Evolutionary conservation across 2,329 filamentous ascomycete genomes (phyloP).

Genomic region (Domatiomyces catenatus): DNA sequence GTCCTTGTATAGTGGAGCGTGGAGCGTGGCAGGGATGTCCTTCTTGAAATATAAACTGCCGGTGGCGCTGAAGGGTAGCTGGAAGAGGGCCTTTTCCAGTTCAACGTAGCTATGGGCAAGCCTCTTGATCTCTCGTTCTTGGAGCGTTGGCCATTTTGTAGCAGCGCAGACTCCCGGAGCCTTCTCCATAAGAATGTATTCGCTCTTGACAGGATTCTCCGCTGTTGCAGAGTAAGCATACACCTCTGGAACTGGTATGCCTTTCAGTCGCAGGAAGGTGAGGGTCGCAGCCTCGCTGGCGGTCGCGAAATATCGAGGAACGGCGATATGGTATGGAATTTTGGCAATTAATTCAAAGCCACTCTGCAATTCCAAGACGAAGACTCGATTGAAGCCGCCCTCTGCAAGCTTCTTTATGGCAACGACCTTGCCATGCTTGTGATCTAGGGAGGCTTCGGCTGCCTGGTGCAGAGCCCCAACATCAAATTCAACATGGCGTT

Average conservation of each 20-base stretch:
- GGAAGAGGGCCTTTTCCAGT: background rate
- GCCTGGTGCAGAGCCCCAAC: background rate
- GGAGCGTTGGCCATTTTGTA: slow-evolving; percentile 20
- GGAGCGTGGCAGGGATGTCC: background rate
- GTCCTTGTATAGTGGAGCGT: background rate
- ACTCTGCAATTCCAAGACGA: slow-evolving; percentile 16
- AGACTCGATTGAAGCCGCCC: slow-evolving; percentile 19
- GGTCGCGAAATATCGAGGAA: slow-evolving; percentile 10
- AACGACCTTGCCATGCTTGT: slow-evolving; percentile 3
- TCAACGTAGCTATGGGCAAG: background rate
- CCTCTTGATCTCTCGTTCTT: background rate
- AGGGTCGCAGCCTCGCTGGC: slow-evolving; percentile 27
- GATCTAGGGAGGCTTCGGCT: background rate
- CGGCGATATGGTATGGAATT: slow-evolving; percentile 11
- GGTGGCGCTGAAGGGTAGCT: background rate
- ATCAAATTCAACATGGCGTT: slow-evolving; percentile 1
- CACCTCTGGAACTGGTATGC: slow-evolving; percentile 24
- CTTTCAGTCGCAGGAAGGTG: slow-evolving; percentile 19
- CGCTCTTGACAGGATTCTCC: slow-evolving; percentile 24
- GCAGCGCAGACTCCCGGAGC: slow-evolving; percentile 21
- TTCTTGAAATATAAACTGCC: background rate
- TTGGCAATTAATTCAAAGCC: slow-evolving; percentile 16
- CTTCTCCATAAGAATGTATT: slow-evolving; percentile 27
- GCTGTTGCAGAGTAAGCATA: slow-evolving; percentile 21
- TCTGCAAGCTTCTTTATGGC: slow-evolving; percentile 18